Conservation (phyloP, 2,329 filamentous ascomycete species). For the Xylaria sp. region DNA sequence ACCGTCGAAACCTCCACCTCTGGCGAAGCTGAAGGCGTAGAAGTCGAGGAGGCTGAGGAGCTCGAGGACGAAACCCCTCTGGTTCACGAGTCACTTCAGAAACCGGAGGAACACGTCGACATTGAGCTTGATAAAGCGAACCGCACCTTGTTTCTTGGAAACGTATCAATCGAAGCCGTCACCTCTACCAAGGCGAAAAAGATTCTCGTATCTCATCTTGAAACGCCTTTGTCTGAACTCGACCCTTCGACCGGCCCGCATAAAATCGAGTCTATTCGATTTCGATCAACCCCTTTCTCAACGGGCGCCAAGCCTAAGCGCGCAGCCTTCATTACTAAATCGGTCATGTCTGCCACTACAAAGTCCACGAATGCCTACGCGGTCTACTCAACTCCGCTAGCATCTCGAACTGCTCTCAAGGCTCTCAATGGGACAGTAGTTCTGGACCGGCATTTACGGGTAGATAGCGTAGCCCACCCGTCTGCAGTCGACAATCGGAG, state of each 20-base stretch:
- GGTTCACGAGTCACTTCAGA: constrained; percentile 69
- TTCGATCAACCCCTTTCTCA: constrained; percentile 90
- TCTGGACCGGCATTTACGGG: constrained; percentile 87
- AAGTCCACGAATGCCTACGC: constrained; percentile 94
- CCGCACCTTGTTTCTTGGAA: constrained; percentile 92
- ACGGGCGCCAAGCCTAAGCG: constrained; percentile 84
- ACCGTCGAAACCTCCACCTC: constrained; percentile 30
- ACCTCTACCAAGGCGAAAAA: constrained; percentile 84
- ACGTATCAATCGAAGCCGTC: constrained; percentile 85
- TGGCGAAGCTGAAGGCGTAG: constrained; percentile 17
- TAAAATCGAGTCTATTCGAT: constrained; percentile 90
- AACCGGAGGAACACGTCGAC: constrained; percentile 55
- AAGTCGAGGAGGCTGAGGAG: constrained; percentile 36
- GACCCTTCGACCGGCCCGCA: constrained; percentile 63
- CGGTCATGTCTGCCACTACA: constrained; percentile 89
- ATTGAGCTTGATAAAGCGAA: constrained; percentile 83
- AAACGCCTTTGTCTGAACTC: constrained; percentile 72
- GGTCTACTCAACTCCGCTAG: constrained; percentile 80
- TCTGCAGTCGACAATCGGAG: constrained; percentile 82
- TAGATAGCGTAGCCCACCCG: constrained; percentile 91
- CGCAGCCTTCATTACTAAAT: constrained; percentile 91
- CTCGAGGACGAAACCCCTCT: constrained; percentile 51
- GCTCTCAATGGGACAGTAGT: constrained; percentile 86
- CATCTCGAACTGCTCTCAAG: constrained; percentile 78
- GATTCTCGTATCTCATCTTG: constrained; percentile 77